Base-by-base conservation (phyloP, 2,329 filamentous ascomycete genomes). In the Botrytis byssoidea region DNA sequence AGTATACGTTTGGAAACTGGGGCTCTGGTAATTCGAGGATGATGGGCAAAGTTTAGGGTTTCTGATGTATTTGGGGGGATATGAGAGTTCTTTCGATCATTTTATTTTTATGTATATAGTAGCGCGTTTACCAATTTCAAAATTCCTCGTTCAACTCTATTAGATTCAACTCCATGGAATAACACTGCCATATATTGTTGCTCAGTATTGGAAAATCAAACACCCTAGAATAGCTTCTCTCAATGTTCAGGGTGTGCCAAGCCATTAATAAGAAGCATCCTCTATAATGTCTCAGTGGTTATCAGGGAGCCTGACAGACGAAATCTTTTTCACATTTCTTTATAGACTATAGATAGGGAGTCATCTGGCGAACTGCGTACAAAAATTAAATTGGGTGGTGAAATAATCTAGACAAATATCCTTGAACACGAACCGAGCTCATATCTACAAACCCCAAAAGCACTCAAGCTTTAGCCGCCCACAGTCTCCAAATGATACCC, bases 31-130 rank as follows among this genome's bases (percentile, higher is more conserved):
- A 25, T 55, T 16, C 25, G 25, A 55, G 48, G 2, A 55, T 16
- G 7, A n/a, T n/a, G 12, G 48, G 48, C 5, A 55, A 55, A 55
- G 48, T 6, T n/a, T n/a, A 55, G 12, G 48, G 4, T 16, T 55
- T 3, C 10, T 14, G 2, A 2, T 16, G 25, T 12, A 6, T n/a
- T 4, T 55, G 2, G 12, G 5, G 12, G 5, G 6, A 2, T 6
- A 25, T 51, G 22, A 14, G 12, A 8, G 25, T 44, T 55, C 12
- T 16, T 55, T 16, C 3, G 5, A n/a, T 55, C 6, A 3, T 16
- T 0, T 55, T 2, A 16, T n/a, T 7, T n/a, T 0, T 55, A n/a
- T 55, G 10, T 25, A 25, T 7, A 48, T 9, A 48, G 25, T n/a
- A n/a, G 25, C 3, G 0, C 16, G 48, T 55, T 55, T 1, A 4